Evolutionary conservation across 176 grass and related monocot genomes (phyloP).

Genomic region (Alopecurus myosuroides): DNA sequence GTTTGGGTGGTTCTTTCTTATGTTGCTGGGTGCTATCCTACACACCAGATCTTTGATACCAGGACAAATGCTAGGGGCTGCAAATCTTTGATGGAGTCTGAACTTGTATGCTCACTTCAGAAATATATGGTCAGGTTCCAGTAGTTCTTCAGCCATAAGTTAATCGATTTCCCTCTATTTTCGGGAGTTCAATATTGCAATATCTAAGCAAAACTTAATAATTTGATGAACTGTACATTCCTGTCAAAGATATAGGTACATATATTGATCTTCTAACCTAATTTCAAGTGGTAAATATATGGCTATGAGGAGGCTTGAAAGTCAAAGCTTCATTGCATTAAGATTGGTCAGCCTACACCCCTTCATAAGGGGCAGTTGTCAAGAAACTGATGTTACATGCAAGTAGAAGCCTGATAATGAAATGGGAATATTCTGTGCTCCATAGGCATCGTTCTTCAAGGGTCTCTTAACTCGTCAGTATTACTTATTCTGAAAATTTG

Average conservation of each 20-base stretch:
- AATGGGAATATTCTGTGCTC: neutral
- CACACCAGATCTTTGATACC: neutral
- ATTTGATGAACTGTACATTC: neutral
- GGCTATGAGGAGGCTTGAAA: neutral
- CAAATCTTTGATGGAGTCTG: neutral
- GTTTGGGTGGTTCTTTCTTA: neutral
- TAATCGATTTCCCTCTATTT: neutral
- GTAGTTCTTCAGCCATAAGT: neutral
- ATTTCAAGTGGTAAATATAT: constrained; percentile 12
- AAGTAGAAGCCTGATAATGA: constrained; percentile 4
- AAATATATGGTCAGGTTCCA: neutral
- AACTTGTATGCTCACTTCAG: neutral
- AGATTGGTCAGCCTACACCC: neutral
- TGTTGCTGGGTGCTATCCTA: neutral
- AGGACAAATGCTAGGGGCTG: neutral
- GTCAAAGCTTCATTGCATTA: neutral
- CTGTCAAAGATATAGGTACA: neutral
- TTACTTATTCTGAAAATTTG: neutral
- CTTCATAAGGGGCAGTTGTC: neutral
- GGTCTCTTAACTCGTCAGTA: neutral
- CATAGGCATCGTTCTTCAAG: constrained; percentile 13
- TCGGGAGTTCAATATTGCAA: neutral
- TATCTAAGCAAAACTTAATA: constrained; percentile 1
- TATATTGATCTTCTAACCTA: neutral
- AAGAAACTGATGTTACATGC: constrained; percentile 13